phyloP scores from a whole-genome alignment of 73 alveolate genomes.

The Paramecium tetraurelia region DNA sequence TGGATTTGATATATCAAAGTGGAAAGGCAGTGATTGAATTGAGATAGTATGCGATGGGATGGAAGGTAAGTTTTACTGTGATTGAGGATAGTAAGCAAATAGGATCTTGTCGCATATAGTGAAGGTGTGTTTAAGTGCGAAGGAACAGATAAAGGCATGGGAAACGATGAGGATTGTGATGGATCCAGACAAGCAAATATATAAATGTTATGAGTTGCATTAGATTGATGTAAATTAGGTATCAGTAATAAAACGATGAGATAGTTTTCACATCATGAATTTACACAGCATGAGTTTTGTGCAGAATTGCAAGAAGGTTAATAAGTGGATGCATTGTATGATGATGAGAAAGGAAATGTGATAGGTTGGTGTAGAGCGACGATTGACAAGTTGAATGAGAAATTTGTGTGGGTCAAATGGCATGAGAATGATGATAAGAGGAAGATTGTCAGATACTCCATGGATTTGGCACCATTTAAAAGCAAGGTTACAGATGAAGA shows the following conservation, averaged over 20 bases:
- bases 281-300: slow-evolving; percentile 72
- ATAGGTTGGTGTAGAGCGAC: slow-evolving; percentile 79
- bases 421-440: slow-evolving; percentile 48
- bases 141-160: not conserved
- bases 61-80: not conserved
- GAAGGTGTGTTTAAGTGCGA: not conserved
- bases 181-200: slow-evolving; percentile 28
- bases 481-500: slow-evolving; percentile 62
- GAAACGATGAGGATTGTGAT: not conserved
- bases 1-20: not conserved
- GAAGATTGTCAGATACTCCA: slow-evolving; percentile 46
- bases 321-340: slow-evolving; percentile 77
- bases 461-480: slow-evolving; percentile 64
- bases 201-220: not conserved
- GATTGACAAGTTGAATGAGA: slow-evolving; percentile 36
- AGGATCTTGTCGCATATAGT: not conserved
- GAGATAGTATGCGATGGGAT: not conserved
- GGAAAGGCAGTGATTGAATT: not conserved
- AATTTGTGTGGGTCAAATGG: slow-evolving; percentile 52
- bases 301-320: slow-evolving; percentile 62
- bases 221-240: not conserved
- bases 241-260: not conserved
- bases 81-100: not conserved
- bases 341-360: slow-evolving; percentile 61
- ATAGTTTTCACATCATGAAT: slow-evolving; percentile 16